phyloP scores from a whole-genome alignment of 1,284 basidiomycete genomes.

The Schizophyllum commune region DNA sequence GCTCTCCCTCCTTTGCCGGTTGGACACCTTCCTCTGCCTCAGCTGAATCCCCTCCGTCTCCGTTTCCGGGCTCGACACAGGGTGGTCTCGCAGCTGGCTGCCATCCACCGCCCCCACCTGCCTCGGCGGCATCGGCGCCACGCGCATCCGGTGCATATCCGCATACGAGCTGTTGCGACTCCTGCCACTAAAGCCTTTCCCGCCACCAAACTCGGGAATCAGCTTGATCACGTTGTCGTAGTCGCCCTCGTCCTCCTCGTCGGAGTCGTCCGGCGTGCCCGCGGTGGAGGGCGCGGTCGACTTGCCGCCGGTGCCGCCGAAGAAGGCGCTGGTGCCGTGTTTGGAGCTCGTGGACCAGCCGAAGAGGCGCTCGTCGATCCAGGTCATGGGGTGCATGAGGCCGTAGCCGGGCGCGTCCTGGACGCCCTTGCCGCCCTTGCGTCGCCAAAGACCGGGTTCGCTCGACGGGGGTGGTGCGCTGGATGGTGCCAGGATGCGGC shows the following conservation, averaged over 20 bases:
- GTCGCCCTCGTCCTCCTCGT: conserved; percentile 73
- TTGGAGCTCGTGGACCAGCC: conserved; percentile 78
- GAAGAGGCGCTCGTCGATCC: conserved; percentile 89
- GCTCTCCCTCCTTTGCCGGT: conserved; percentile 50
- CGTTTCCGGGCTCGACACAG: conserved; percentile 16
- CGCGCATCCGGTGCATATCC: conserved; percentile 63
- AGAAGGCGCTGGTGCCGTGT: conserved; percentile 74
- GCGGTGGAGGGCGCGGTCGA: conserved; percentile 15
- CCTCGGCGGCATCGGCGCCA: conserved; percentile 23
- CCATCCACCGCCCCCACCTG: conserved; percentile 3
- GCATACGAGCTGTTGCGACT: conserved; percentile 72
- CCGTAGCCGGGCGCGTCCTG: conserved; percentile 74
- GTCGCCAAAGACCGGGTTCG: conserved; percentile 61
- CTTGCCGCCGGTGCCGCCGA: conserved; percentile 36
- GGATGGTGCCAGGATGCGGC: conserved; percentile 76
- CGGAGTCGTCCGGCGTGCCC: conserved; percentile 61
- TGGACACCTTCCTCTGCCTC: conserved; percentile 34
- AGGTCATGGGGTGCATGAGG: conserved; percentile 81
- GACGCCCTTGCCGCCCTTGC: conserved; percentile 66
- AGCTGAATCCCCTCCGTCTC: conserved; percentile 21
- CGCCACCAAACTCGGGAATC: conserved; percentile 29
- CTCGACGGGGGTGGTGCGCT: conserved; percentile 71
- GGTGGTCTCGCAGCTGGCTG: conserved; percentile 9
- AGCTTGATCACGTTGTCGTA: conserved; percentile 72
- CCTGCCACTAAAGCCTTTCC: conserved; percentile 28